A percentile compares a stretch with the other conserved stretches of the same genome.
Evolutionary conservation across 176 grass and related monocot species (phyloP).

Genomic region (Raddia distichophylla): DNA sequence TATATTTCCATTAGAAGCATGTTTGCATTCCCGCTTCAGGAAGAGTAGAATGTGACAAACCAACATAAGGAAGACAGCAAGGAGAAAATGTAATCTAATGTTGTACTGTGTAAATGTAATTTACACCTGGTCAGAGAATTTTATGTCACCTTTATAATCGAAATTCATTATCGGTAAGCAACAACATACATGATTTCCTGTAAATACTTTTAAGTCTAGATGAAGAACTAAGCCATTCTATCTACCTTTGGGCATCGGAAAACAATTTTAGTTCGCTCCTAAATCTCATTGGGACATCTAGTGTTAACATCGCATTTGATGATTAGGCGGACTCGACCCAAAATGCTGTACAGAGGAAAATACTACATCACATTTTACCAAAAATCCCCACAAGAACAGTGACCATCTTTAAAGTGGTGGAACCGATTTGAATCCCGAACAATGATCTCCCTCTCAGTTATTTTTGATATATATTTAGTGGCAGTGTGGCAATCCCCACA

Average conservation of each 20-base stretch:
- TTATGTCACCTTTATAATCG: not conserved
- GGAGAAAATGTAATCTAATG: not conserved
- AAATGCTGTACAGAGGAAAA: constrained; percentile 7
- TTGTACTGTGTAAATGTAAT: not conserved
- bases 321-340: not conserved
- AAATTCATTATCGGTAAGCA: not conserved
- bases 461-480: constrained; percentile 74
- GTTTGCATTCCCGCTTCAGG: not conserved
- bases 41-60: constrained; percentile 1
- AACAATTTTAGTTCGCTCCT: constrained; percentile 33
- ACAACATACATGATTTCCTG: not conserved
- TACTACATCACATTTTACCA: constrained; percentile 51
- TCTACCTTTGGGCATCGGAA: constrained; percentile 19
- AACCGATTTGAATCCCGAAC: constrained; percentile 81
- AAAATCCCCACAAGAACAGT: constrained; percentile 80
- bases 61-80: not conserved
- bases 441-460: constrained; percentile 72
- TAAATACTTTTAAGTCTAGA: constrained; percentile 1
- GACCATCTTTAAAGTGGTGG: constrained; percentile 74
- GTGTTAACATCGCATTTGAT: constrained; percentile 4
- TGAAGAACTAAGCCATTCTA: constrained; percentile 14
- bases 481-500: constrained; percentile 86
- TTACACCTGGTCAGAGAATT: not conserved
- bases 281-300: constrained; percentile 26
- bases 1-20: not conserved